Evolutionary conservation across 805 yeast species (phyloP).

Genomic region (Candida xyloterini): DNA sequence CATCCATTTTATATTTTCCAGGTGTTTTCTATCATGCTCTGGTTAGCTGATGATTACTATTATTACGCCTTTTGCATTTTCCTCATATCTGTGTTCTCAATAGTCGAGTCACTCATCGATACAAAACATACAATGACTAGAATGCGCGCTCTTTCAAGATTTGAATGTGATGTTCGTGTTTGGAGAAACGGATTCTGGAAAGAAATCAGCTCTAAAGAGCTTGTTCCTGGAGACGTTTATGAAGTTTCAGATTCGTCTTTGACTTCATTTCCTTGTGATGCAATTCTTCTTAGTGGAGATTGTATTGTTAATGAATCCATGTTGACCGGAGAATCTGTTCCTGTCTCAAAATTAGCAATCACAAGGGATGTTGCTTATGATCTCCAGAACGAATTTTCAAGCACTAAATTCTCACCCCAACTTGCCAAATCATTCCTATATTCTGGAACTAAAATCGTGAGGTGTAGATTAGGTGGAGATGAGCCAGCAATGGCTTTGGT

Average conservation of each 20-base stretch:
- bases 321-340: conserved; percentile 98
- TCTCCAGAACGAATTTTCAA: conserved; percentile 53
- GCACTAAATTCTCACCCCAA: conserved; percentile 55
- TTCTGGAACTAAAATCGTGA: conserved; percentile 84
- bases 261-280: conserved; percentile 79
- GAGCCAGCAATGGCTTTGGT: conserved; percentile 86
- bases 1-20: conserved; percentile 97
- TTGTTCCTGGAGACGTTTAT: conserved; percentile 95
- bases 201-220: conserved; percentile 65
- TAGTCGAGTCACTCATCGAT: conserved; percentile 78
- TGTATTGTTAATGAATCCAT: conserved; percentile 96
- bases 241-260: conserved; percentile 88
- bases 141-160: conserved; percentile 67
- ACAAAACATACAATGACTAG: conserved; percentile 73
- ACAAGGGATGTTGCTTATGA: conserved; percentile 55
- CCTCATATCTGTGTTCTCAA: conserved; percentile 76
- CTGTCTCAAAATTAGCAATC: conserved; percentile 80
- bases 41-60: conserved; percentile 91
- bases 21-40: conserved; percentile 82
- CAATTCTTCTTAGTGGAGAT: conserved; percentile 83
- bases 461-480: conserved; percentile 70
- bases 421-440: conserved; percentile 75
- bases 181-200: conserved; percentile 94
- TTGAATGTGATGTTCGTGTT: conserved; percentile 80
- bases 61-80: conserved; percentile 94